Evolutionary conservation across 139 green algal genomes (phyloP), one percentile per base, ranked within the genome.

Genomic region (Coccomyxa sp.): DNA sequence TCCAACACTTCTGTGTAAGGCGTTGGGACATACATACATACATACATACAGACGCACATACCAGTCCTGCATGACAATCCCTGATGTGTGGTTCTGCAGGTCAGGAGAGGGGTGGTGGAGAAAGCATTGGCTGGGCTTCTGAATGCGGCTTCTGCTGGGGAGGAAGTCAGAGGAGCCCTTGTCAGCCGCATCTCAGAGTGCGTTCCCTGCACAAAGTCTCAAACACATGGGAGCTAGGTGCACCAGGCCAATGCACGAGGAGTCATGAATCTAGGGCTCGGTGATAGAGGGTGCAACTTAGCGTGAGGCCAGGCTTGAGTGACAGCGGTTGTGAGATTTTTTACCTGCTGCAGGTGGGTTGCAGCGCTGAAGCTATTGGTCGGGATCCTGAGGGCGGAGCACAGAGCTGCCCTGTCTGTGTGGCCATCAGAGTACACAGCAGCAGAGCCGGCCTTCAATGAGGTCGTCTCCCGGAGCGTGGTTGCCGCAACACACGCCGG

Each of bases 291-390:
- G n/a, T n/a, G n/a, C n/a, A n/a, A n/a, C n/a, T n/a, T n/a, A n/a
- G n/a, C n/a, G n/a, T n/a, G n/a, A n/a, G n/a, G n/a, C n/a, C n/a
- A n/a, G n/a, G n/a, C n/a, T n/a, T n/a, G n/a, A n/a, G n/a, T n/a
- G n/a, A n/a, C n/a, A n/a, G n/a, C n/a, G n/a, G n/a, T n/a, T n/a
- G n/a, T 58, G 8, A 7, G 16, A 38, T 7, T 12, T 16, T 39
- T 6, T 2, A 12, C 74, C 16, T 35, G 35, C 3, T 78, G 44
- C 79, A 86, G 82, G 64, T 88, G 84, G 84, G 31, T 80, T 39
- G 69, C 76, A 7, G 81, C 84, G 34, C 39, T 88, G 74, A 55
- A 73, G 12, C 41, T 83, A 35, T 39, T 84, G 40, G 79, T 81
- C 58, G 77, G 69, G n/a, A 70, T 81, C 55, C 77, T 74, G 24